Conservation (phyloP, 1,139 yeast genomes). For the Blastobotrys persicus region DNA sequence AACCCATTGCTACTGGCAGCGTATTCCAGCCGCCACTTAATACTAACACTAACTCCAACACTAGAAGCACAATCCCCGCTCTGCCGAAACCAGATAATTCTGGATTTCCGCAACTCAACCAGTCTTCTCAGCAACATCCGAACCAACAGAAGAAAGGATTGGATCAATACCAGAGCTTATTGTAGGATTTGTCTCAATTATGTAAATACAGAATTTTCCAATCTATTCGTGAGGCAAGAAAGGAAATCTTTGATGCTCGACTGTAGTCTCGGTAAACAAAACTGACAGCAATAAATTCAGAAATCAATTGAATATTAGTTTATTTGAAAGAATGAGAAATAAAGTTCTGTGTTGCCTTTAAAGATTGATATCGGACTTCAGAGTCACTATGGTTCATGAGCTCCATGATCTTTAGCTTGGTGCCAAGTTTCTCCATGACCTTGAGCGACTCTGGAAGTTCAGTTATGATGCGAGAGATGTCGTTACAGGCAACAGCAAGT, state of each 20-base stretch:
- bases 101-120: no score
- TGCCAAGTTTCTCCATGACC: slow-evolving; percentile 49
- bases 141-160: slow-evolving; percentile 18
- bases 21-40: neutral
- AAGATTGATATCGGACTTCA: slow-evolving; percentile 90
- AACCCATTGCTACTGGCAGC: neutral
- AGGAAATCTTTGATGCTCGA: neutral
- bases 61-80: slow-evolving; percentile 8
- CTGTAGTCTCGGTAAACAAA: no score
- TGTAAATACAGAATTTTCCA: neutral
- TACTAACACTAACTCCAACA: neutral
- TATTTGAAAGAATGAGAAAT: slow-evolving; percentile 65
- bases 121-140: slow-evolving; percentile 10
- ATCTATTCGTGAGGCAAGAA: no score
- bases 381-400: slow-evolving; percentile 79
- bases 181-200: slow-evolving; percentile 10
- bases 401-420: slow-evolving; percentile 79
- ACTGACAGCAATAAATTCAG: no score
- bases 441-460: slow-evolving; percentile 55
- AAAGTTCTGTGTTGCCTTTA: slow-evolving; percentile 87
- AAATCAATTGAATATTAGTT: neutral
- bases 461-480: slow-evolving; percentile 69
- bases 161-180: slow-evolving; percentile 28
- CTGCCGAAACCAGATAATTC: slow-evolving; percentile 11
- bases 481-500: slow-evolving; percentile 63